Evolutionary conservation across 495 filamentous ascomycete genomes (phyloP), one percentile per base, ranked within the genome.

Genomic region (Chaetomidium leptoderma): DNA sequence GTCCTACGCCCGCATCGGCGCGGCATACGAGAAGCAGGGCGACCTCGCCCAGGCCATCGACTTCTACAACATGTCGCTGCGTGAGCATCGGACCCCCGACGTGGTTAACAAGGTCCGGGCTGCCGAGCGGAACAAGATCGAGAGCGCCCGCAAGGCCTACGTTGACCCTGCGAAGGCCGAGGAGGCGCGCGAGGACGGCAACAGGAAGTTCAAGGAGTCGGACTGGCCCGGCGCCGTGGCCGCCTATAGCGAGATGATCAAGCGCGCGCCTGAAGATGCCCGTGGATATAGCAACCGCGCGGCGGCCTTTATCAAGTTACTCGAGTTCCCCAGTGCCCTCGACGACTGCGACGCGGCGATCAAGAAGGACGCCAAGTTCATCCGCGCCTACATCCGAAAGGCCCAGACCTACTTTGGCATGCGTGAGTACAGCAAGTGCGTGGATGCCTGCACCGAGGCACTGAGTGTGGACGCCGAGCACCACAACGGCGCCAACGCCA

Each of bases 201-300:
- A 96, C 72, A 78, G 87, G 68, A 93, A 92, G 72, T 99, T 97
- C 83, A 96, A 97, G 78, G 90, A 91, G 60, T 85, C 84, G 17
- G 91, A 99, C 77, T 97, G 92, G 91, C 92, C 92, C 26, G 95
- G 82, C 39, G 93, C 93, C 27, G 92, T 99, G 23, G 91, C 89
- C 40, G 92, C 95, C 3, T 99, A 97, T 76, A 84, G 78, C 2
- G 93, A 99, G 81, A 97, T 97, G 93, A 87, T 86, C 70, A 97
- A 97, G 81, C 92, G 93, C 50, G 85, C 89, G 0, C 93, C 93
- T 17, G 81, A 92, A 2, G 93, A 99, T 69, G 88, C 95, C 30
- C 87, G 93, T 58, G 93, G 95, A 23, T 99, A 92, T 78, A 90
- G 87, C 69, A 99, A 99, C 78, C 91, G 95, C 65, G 93, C 93